Base-by-base conservation (phyloP, 108 stramenopile genomes). In the Bacterosira constricta region DNA sequence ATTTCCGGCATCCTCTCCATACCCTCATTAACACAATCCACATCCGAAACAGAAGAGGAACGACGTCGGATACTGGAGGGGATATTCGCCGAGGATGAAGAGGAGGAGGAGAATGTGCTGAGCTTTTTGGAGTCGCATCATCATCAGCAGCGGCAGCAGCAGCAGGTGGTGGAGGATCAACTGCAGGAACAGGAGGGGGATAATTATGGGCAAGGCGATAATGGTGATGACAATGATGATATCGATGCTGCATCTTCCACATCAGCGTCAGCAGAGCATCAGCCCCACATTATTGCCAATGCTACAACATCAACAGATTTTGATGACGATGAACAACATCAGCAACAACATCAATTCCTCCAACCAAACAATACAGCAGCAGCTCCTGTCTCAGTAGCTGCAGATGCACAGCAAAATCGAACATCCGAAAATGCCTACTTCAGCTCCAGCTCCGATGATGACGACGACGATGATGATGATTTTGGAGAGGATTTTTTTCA, bases 51-150 rank as follows among this genome's bases (percentile, higher is more conserved):
- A 0, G 53, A 54, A 0, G 55, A 56, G n/a, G 55, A 56, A 6
- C 36, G 69, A 3, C 69, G 38, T 4, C 58, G 70, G 0, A 71
- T 71, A 12, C 36, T 71, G 27, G 70, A 57, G 18, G 70, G 70
- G 7, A 71, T 71, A 3, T 51, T 71, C 27, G 70, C 70, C 49
- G 71, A 71, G 36, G 71, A 71, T 7, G 71, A 71, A 20, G 71
- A 71, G 18, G 71, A 71, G 26, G 55, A 57, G 5, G 71, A 60
- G 9, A 18, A 45, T 3, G 44, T 4, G 44, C 17, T n/a, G n/a
- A n/a, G n/a, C n/a, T n/a, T n/a, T n/a, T n/a, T n/a, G n/a, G n/a
- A n/a, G n/a, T n/a, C n/a, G n/a, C n/a, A n/a, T n/a, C n/a, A n/a
- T n/a, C n/a, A n/a, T n/a, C n/a, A n/a, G n/a, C n/a, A n/a, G n/a